A percentile compares a stretch with the other conserved stretches of the same genome.
Evolutionary conservation across 108 stramenopile genomes (phyloP).

Genomic region (Stephanodiscus triporus): DNA sequence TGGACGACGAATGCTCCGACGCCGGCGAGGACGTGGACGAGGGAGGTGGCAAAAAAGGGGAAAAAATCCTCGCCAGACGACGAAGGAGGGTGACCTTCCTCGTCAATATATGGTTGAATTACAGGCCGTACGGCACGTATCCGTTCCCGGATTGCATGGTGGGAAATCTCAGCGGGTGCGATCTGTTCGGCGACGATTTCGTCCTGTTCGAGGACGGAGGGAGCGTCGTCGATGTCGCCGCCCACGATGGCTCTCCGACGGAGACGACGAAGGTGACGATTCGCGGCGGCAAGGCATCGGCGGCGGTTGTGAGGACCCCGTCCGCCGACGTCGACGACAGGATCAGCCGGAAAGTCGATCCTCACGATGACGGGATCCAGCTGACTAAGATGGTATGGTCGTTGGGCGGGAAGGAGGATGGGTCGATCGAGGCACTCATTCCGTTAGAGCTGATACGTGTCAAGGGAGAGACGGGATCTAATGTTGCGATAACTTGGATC

Average conservation of each 20-base stretch:
- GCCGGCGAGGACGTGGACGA: conserved; percentile 5
- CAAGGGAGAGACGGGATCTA: conserved; percentile 2
- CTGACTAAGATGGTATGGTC: conserved; percentile 57
- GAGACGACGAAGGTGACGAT: no score
- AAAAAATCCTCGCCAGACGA: conserved; percentile 30
- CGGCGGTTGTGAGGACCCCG: neutral
- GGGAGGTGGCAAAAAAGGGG: neutral
- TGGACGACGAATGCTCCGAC: neutral
- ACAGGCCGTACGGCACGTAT: conserved; percentile 35
- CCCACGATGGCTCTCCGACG: no score
- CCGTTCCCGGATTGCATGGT: conserved; percentile 48
- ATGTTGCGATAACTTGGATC: conserved; percentile 15
- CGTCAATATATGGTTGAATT: conserved; percentile 50
- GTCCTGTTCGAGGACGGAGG: conserved; percentile 11
- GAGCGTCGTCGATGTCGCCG: no score
- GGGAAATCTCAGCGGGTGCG: conserved; percentile 26
- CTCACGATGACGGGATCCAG: neutral
- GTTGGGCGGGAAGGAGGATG: conserved; percentile 61
- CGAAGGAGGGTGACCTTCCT: conserved; percentile 47
- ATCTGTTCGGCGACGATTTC: conserved; percentile 28
- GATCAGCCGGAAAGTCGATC: neutral
- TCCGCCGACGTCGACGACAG: neutral
- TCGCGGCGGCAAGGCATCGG: neutral
- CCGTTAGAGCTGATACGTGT: conserved; percentile 47
- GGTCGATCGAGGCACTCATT: conserved; percentile 52